Conservation (phyloP, 1,139 yeast species). For the Taphrina populina region DNA sequence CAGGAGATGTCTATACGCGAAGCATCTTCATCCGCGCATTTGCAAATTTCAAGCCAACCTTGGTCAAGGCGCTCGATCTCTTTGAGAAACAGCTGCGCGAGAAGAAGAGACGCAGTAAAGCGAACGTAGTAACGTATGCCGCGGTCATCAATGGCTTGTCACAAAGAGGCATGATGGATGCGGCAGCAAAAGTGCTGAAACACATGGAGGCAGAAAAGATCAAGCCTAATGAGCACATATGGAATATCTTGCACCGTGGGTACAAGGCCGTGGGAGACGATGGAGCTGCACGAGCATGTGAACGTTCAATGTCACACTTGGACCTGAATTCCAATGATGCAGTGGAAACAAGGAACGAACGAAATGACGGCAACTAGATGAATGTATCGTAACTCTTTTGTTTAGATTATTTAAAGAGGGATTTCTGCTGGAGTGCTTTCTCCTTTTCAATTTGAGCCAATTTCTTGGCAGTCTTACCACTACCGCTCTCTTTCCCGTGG, state of each 20-base stretch:
- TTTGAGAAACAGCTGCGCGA: conserved; percentile 21
- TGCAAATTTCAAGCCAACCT: background rate
- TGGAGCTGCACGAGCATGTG: background rate
- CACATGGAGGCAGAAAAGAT: conserved; percentile 23
- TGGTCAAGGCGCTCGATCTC: conserved; percentile 17
- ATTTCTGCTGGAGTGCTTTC: conserved; percentile 41
- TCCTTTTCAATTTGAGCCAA: conserved; percentile 46
- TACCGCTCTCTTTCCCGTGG: conserved; percentile 65
- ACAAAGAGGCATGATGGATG: conserved; percentile 12
- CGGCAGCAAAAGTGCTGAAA: conserved; percentile 19
- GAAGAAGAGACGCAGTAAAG: background rate
- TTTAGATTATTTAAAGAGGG: conserved; percentile 39
- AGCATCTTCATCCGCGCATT: conserved; percentile 28
- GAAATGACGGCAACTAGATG: background rate
- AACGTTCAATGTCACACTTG: background rate
- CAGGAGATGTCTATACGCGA: conserved; percentile 3
- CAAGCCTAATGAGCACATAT: conserved; percentile 14
- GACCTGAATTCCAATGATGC: background rate
- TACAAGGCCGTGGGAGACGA: conserved; percentile 14
- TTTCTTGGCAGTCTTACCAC: conserved; percentile 49
- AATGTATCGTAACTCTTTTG: background rate
- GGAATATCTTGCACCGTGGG: conserved; percentile 7
- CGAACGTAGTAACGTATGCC: conserved; percentile 22
- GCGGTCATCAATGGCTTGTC: conserved; percentile 23
- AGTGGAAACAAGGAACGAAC: background rate